A percentile compares a stretch with the other conserved stretches of the same genome.
Conservation (phyloP, 2,329 filamentous ascomycete species). For the Monosporascus ibericus region DNA sequence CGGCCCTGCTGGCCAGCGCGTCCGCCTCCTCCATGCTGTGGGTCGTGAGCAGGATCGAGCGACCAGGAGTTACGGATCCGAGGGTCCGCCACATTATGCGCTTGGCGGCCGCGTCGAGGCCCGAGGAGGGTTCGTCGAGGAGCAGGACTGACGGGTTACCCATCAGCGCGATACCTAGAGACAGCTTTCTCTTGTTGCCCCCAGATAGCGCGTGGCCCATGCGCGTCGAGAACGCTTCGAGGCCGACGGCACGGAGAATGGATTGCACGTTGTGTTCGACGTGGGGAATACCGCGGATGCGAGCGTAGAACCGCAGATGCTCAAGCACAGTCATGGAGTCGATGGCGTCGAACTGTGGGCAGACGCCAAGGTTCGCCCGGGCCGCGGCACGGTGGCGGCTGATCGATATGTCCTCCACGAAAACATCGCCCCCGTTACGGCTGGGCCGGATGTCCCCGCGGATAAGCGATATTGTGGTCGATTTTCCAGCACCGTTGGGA, state of each 20-base stretch:
- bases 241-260: constrained; percentile 74
- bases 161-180: constrained; percentile 83
- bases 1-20: constrained; percentile 74
- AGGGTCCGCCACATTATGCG: constrained; percentile 90
- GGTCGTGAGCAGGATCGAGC: constrained; percentile 83
- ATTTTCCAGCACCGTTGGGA: constrained; percentile 88
- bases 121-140: constrained; percentile 82
- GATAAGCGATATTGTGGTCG: constrained; percentile 82
- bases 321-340: constrained; percentile 87
- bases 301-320: constrained; percentile 82
- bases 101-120: constrained; percentile 87
- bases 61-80: constrained; percentile 63
- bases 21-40: constrained; percentile 96
- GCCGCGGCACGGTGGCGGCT: constrained; percentile 66
- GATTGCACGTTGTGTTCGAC: constrained; percentile 71
- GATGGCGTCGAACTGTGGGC: constrained; percentile 81
- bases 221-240: constrained; percentile 62
- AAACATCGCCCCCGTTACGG: constrained; percentile 65
- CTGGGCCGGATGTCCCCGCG: constrained; percentile 79
- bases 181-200: constrained; percentile 91
- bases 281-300: constrained; percentile 70
- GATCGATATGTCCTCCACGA: constrained; percentile 73
- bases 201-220: constrained; percentile 78
- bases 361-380: constrained; percentile 77
- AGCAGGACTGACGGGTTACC: constrained; percentile 84